Base-by-base conservation (phyloP, 768 basidiomycete species). In the Trametes elegans region DNA sequence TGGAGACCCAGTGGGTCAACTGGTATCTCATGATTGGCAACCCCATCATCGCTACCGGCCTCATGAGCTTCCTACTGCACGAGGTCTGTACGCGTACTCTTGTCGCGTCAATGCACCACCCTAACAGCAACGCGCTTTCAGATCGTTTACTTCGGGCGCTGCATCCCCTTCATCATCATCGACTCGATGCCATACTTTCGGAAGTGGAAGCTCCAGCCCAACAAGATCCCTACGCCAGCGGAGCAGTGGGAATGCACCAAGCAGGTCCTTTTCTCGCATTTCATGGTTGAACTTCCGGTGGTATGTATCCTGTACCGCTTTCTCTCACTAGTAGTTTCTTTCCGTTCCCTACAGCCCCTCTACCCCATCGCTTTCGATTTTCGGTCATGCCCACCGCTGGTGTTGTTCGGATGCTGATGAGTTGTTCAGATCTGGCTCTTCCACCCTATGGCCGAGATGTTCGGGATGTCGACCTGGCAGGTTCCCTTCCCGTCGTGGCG, bases 191-290 rank as follows among this genome's bases (percentile, higher is more conserved):
- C 93, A 1, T 98, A 93, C 75, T 99, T 98, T 75, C 81, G 82
- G 42, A 79, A 82, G 71, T 98, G 90, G 90, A 98, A 98, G 71
- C 77, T 98, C 3, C 96, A 98, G 68, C 85, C 91, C 4, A 79
- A 68, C 61, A 98, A 98, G 70, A 64, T 90, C 2, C 93, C 94
- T 5, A 84, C 92, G 4, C 56, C 82, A 0, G 73, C 77, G 55
- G 90, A 98, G 67, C 93, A 98, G 70, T 96, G 93, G 93, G 86
- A 90, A 41, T 98, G 95, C 74, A 96, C 93, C 31, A 96, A 93
- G 74, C 84, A 83, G 58, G 96, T 99, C 27, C 79, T 99, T 2
- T 84, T 93, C 68, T 91, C 93, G 2, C 97, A 98, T 70, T 96
- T 99, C 69, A 95, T 93, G 28, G 85, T 97, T 56, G 96, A 98